These are phyloP conservation scores for Kodamaea jinghongensis DNA, from an alignment of 805 yeast genomes.

Conservation along the genomic window DNA sequence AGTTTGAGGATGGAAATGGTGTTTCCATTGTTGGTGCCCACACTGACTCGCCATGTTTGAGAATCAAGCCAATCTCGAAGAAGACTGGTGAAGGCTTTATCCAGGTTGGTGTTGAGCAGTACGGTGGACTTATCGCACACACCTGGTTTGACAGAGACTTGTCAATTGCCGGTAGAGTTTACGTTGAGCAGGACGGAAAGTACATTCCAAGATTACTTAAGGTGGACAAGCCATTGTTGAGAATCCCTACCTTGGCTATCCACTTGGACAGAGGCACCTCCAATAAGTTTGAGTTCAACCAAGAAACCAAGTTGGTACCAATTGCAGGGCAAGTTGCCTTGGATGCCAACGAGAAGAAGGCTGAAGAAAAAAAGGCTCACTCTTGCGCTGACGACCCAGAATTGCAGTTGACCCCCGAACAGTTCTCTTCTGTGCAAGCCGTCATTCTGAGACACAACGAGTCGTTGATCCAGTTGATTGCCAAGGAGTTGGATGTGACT, in stretches of 20 bases:
- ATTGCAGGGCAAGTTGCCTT: slow-evolving; percentile 61
- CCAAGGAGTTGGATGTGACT: slow-evolving; percentile 55
- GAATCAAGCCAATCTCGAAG: slow-evolving; percentile 85
- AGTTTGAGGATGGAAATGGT: slow-evolving; percentile 75
- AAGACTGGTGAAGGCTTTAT: slow-evolving; percentile 68
- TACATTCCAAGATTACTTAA: slow-evolving; percentile 69
- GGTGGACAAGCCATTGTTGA: slow-evolving; percentile 76
- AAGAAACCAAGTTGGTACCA: slow-evolving; percentile 82
- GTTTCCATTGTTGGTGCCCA: slow-evolving; percentile 92
- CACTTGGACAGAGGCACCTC: slow-evolving; percentile 80
- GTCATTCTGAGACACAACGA: slow-evolving; percentile 75
- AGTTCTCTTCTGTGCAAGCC: slow-evolving; percentile 62
- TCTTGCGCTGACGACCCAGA: slow-evolving; percentile 53
- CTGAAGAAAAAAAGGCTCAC: slow-evolving; percentile 15
- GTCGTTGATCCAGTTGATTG: slow-evolving; percentile 66
- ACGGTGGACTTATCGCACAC: slow-evolving; percentile 96
- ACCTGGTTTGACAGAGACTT: slow-evolving; percentile 97
- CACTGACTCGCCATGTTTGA: slow-evolving; percentile 88
- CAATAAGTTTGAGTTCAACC: slow-evolving; percentile 81
- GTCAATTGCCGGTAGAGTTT: slow-evolving; percentile 88
- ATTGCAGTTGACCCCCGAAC: slow-evolving; percentile 45
- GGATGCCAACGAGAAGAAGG: slow-evolving; percentile 20
- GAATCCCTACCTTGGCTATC: slow-evolving; percentile 93
- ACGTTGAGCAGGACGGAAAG: slow-evolving; percentile 51
- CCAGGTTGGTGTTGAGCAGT: slow-evolving; percentile 90